Evolutionary conservation across 495 filamentous ascomycete genomes (phyloP).

Genomic region (Aspergillus heteromorphus): DNA sequence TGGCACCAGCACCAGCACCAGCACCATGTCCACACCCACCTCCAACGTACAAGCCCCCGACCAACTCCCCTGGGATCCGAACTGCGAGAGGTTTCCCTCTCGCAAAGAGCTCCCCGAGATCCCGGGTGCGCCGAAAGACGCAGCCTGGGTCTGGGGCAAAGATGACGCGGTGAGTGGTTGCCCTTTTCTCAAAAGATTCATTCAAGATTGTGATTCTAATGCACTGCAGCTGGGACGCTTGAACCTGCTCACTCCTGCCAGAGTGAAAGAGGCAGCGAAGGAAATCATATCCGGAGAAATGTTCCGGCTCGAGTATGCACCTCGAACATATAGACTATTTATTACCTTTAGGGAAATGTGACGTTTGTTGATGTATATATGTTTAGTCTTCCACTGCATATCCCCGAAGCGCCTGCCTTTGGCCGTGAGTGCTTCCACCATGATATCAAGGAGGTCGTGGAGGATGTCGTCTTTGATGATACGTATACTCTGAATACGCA

Average conservation of each 20-base stretch:
- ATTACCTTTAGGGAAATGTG: too few species aligned
- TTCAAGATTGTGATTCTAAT: neutral
- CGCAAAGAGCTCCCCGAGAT: constrained; percentile 48
- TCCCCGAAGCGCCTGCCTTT: constrained; percentile 47
- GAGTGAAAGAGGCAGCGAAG: constrained; percentile 44
- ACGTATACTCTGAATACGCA: constrained; percentile 66
- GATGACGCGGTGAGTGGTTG: constrained; percentile 45
- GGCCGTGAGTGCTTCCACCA: constrained; percentile 48
- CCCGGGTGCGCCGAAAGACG: constrained; percentile 37
- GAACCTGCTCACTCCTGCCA: constrained; percentile 53
- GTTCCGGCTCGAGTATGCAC: constrained; percentile 39
- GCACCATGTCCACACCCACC: neutral
- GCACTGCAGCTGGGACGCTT: constrained; percentile 43
- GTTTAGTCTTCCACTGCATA: constrained; percentile 48
- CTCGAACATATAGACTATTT: too few species aligned
- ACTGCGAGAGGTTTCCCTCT: constrained; percentile 45
- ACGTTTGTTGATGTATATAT: too few species aligned
- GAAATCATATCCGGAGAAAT: constrained; percentile 53
- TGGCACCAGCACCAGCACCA: neutral
- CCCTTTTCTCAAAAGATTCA: neutral
- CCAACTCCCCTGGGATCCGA: constrained; percentile 50
- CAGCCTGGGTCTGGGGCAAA: constrained; percentile 62
- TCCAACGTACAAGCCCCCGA: constrained; percentile 18
- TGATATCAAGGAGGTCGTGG: constrained; percentile 40
- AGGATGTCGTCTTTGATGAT: constrained; percentile 51